Conservation (phyloP, 179 eudicot genomes). For the Corrigiola litoralis region DNA sequence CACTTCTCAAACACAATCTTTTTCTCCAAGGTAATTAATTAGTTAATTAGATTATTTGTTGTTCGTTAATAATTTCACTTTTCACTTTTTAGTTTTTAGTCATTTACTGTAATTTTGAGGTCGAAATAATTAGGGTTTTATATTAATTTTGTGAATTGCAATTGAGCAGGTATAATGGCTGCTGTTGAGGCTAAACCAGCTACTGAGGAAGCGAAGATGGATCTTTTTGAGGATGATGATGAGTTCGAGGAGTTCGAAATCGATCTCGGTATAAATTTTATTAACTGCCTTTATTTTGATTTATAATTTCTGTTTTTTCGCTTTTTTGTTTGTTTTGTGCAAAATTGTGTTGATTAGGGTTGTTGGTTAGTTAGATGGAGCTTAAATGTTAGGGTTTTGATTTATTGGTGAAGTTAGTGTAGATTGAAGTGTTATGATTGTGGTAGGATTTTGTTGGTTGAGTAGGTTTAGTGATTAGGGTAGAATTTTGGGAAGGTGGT, state of each 20-base stretch:
- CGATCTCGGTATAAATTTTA: constrained; percentile 34
- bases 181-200: constrained; percentile 35
- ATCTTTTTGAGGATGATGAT: constrained; percentile 72
- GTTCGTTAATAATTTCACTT: not conserved
- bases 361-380: no score
- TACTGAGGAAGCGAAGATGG: constrained; percentile 59
- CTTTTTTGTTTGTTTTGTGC: not conserved
- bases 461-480: no score
- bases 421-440: no score
- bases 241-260: constrained; percentile 76
- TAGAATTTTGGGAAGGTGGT: no score
- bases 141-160: not conserved
- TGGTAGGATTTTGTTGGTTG: no score
- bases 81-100: not conserved
- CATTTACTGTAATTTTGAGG: not conserved
- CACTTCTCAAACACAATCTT: not conserved
- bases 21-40: no score
- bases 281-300: not conserved
- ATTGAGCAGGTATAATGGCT: constrained; percentile 22
- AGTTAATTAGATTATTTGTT: not conserved
- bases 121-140: constrained; percentile 17
- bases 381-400: no score
- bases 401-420: no score
- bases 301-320: not conserved
- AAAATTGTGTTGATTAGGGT: no score